These are phyloP conservation scores for Graphilbum fragrans DNA, from an alignment of 2,329 filamentous ascomycete genomes.

Conservation along the genomic window DNA sequence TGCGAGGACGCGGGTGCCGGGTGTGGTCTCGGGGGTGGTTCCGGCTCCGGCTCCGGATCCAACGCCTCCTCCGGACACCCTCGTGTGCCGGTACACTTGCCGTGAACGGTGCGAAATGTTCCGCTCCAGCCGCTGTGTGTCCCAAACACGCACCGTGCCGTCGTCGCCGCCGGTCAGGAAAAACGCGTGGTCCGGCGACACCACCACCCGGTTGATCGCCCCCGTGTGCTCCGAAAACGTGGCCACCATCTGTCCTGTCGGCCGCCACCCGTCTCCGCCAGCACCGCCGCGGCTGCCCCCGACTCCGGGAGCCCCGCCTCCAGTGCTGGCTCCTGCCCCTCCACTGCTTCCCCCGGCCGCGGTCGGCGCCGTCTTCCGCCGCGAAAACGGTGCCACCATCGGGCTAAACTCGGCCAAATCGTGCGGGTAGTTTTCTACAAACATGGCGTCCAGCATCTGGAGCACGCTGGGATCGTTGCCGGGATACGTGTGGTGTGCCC, in stretches of 20 bases:
- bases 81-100: conserved; percentile 70
- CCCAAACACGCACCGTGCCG: conserved; percentile 85
- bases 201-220: conserved; percentile 67
- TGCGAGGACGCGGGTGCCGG: conserved; percentile 52
- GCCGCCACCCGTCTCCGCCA: conserved; percentile 58
- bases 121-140: conserved; percentile 76
- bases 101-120: conserved; percentile 82
- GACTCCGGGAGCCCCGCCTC: neutral
- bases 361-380: conserved; percentile 35
- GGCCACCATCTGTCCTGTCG: conserved; percentile 71
- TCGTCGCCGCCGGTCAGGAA: conserved; percentile 92
- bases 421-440: conserved; percentile 56
- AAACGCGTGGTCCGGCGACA: conserved; percentile 84
- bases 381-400: conserved; percentile 56
- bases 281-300: neutral
- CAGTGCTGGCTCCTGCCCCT: conserved; percentile 23
- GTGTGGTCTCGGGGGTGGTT: neutral
- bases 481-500: conserved; percentile 67
- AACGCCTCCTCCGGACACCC: conserved; percentile 23
- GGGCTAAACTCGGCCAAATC: conserved; percentile 66
- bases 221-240: conserved; percentile 81
- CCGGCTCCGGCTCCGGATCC: neutral
- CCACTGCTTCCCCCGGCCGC: conserved; percentile 23
- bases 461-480: conserved; percentile 63
- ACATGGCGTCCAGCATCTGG: conserved; percentile 73